Percentiles rank a stretch among this genome's conserved stretches.
phyloP scores from a whole-genome alignment of 192 early-diverging fungal species.

The Coemansia sp. region DNA sequence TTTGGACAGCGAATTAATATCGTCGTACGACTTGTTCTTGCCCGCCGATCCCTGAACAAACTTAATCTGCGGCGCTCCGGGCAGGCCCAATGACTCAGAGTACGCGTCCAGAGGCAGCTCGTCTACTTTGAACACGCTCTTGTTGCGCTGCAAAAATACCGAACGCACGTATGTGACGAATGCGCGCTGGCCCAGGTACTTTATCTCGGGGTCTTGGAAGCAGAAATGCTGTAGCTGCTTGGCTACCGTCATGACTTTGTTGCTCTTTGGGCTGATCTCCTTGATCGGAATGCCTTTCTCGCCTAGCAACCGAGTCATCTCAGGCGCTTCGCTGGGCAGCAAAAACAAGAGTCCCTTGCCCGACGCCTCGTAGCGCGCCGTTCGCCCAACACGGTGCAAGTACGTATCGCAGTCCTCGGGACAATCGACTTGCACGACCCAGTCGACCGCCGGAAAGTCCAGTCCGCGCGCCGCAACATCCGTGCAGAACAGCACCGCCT shows the following conservation, averaged over 20 bases:
- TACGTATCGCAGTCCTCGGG: slow-evolving; percentile 96
- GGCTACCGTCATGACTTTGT: slow-evolving; percentile 74
- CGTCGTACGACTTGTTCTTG: slow-evolving; percentile 73
- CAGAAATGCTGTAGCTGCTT: slow-evolving; percentile 88
- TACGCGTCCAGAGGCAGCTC: slow-evolving; percentile 83
- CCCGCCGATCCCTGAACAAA: slow-evolving; percentile 66
- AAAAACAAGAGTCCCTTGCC: slow-evolving; percentile 88
- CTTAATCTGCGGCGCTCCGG: slow-evolving; percentile 92
- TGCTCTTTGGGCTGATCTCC: slow-evolving; percentile 82
- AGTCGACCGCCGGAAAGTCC: slow-evolving; percentile 97
- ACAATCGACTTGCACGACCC: slow-evolving; percentile 97
- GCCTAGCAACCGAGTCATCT: slow-evolving; percentile 72
- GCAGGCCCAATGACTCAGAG: slow-evolving; percentile 88
- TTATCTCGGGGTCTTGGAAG: slow-evolving; percentile 91
- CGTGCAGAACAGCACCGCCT: slow-evolving; percentile 84
- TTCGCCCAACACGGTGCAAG: slow-evolving; percentile 97
- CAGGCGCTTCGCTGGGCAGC: slow-evolving; percentile 82
- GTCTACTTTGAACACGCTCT: slow-evolving; percentile 84
- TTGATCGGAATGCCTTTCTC: slow-evolving; percentile 83
- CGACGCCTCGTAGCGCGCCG: slow-evolving; percentile 86
- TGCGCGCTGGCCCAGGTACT: slow-evolving; percentile 94
- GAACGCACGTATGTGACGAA: slow-evolving; percentile 96
- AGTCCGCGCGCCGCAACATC: slow-evolving; percentile 96
- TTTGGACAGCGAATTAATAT: slow-evolving; percentile 47
- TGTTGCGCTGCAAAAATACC: slow-evolving; percentile 87